phyloP scores from a whole-genome alignment of 352 stramenopile species.

The Nothophytophthora sp. region DNA sequence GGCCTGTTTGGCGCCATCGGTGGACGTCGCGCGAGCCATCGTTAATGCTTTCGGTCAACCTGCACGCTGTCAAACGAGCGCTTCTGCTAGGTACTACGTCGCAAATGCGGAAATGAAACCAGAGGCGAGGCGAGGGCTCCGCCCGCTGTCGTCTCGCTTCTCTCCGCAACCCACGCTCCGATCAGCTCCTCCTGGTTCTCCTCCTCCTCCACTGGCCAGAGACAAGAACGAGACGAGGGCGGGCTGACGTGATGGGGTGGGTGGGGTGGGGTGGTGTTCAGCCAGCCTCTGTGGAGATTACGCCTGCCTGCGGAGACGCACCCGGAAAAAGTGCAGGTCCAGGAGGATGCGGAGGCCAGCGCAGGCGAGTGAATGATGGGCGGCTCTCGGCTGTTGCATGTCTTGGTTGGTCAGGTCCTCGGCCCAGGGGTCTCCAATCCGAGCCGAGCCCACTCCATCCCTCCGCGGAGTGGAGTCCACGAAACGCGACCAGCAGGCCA shows the following conservation, averaged over 20 bases:
- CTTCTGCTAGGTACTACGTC: neutral
- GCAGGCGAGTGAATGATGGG: neutral
- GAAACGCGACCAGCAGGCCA: too few relatives aligned
- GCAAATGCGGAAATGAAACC: conserved; percentile 32
- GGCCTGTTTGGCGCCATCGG: too few relatives aligned
- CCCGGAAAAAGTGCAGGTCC: conserved; percentile 10
- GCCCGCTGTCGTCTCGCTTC: neutral
- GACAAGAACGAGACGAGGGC: conserved; percentile 8
- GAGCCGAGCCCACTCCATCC: conserved; percentile 6
- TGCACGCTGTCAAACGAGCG: neutral
- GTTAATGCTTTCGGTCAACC: too few relatives aligned
- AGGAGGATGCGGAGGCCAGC: neutral
- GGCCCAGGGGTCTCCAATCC: conserved; percentile 2
- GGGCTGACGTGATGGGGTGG: neutral
- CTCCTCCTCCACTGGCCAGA: conserved; percentile 9
- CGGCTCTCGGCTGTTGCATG: conserved; percentile 13
- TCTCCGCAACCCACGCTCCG: too few relatives aligned
- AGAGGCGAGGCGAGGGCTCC: neutral
- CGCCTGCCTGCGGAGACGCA: conserved; percentile 4
- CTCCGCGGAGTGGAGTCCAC: too few relatives aligned
- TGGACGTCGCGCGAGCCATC: conserved; percentile 11
- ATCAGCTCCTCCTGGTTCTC: too few relatives aligned
- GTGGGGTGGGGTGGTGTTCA: too few relatives aligned
- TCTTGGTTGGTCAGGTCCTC: neutral
- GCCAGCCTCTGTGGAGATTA: conserved; percentile 12